A percentile compares a stretch with the other conserved stretches of the same genome.
Conservation (phyloP, 148 eudicot species). For the Fagopyrum tataricum region DNA sequence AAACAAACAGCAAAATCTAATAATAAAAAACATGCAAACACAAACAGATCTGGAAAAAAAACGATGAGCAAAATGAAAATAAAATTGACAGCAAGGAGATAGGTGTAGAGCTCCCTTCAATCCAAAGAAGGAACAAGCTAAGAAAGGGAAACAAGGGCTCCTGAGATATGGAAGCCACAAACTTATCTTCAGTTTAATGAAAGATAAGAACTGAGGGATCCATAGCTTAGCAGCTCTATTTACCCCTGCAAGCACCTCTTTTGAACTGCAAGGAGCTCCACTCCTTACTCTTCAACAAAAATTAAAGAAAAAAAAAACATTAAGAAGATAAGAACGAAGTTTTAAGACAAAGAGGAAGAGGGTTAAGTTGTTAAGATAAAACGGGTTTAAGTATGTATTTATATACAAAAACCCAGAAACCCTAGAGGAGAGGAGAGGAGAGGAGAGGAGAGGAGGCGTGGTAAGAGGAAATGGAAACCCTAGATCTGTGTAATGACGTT, state of each 20-base stretch:
- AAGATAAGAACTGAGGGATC: slow-evolving; percentile 20
- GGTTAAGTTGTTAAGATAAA: not conserved
- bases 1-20: not conserved
- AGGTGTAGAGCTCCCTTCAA: slow-evolving; percentile 42
- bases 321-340: not conserved
- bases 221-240: slow-evolving; percentile 32
- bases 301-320: not conserved
- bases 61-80: not conserved
- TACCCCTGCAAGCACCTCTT: slow-evolving; percentile 23
- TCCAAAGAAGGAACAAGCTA: slow-evolving; percentile 25
- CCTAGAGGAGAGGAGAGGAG: not conserved
- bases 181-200: not conserved
- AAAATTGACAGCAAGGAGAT: not conserved
- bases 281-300: not conserved
- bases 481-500: not conserved
- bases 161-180: slow-evolving; percentile 28
- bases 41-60: not conserved
- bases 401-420: not conserved
- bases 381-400: not conserved
- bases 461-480: not conserved
- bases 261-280: slow-evolving; percentile 37
- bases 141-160: slow-evolving; percentile 23
- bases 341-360: not conserved
- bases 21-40: not conserved
- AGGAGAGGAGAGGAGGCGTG: not conserved